Conservation (phyloP, 2,329 filamentous ascomycete genomes). For the Neopestalotiopsis clavispora region DNA sequence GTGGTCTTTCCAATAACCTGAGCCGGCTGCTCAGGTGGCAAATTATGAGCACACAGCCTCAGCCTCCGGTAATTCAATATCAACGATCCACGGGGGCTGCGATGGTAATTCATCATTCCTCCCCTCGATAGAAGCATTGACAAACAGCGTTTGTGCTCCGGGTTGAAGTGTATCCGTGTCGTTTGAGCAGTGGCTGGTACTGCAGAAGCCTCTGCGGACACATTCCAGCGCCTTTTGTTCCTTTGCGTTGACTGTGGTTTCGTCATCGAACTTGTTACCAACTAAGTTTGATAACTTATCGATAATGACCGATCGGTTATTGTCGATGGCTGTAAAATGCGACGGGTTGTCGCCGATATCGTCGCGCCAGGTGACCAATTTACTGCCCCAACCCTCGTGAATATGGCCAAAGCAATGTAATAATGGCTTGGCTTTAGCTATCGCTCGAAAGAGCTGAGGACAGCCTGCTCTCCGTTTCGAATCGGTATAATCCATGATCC, state of each 20-base stretch:
- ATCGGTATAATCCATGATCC: conserved; percentile 51
- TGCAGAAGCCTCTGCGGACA: conserved; percentile 33
- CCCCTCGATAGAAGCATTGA: conserved; percentile 58
- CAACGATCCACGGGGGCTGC: conserved; percentile 11
- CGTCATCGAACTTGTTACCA: conserved; percentile 27
- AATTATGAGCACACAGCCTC: too few species aligned
- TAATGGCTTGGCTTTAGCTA: conserved; percentile 47
- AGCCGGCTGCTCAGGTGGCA: too few species aligned
- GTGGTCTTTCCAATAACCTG: too few species aligned
- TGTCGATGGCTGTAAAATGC: conserved; percentile 50
- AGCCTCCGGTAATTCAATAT: conserved; percentile 5
- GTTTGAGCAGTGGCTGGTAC: conserved; percentile 45
- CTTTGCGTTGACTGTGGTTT: conserved; percentile 20
- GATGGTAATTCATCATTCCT: background rate
- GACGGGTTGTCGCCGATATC: conserved; percentile 32
- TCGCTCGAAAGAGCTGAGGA: conserved; percentile 47
- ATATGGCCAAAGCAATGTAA: conserved; percentile 65
- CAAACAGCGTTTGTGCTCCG: conserved; percentile 59
- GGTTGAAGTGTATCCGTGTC: conserved; percentile 35
- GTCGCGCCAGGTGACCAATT: conserved; percentile 55
- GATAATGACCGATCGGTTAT: conserved; percentile 41
- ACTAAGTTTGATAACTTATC: conserved; percentile 37
- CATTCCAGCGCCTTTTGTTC: conserved; percentile 23
- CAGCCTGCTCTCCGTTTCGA: conserved; percentile 45
- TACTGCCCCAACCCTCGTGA: conserved; percentile 64